Conservation (phyloP, 1,284 basidiomycete genomes). For the Tilletia horrida region DNA sequence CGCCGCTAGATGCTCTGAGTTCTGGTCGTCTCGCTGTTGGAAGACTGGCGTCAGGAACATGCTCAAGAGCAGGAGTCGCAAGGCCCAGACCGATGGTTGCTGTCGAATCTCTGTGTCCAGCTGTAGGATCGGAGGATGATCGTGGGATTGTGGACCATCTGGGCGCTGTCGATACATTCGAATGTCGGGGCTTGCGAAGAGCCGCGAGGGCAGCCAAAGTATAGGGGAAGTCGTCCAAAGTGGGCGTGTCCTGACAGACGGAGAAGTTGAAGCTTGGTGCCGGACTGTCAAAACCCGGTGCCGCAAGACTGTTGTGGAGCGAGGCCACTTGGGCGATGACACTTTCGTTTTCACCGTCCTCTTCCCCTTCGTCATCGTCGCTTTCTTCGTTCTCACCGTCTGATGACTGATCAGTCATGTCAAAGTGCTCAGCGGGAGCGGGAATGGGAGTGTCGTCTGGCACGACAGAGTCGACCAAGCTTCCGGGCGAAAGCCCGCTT, state of each 20-base stretch:
- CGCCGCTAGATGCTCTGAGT: neutral
- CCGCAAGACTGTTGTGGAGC: too few species aligned
- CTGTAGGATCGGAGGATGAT: too few species aligned
- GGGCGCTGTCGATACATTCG: neutral
- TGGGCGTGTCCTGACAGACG: neutral
- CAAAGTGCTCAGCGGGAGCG: neutral
- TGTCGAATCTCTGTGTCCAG: neutral
- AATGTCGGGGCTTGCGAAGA: neutral
- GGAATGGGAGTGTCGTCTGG: neutral
- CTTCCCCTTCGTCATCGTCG: neutral
- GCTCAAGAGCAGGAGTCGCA: neutral
- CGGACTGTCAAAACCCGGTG: neutral
- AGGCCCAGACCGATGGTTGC: neutral
- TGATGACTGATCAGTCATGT: neutral
- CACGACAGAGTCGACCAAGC: neutral
- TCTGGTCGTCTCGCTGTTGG: neutral
- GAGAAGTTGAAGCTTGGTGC: slow-evolving; percentile 15
- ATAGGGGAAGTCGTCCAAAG: slow-evolving; percentile 14
- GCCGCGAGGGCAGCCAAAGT: neutral
- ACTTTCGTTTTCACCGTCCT: neutral
- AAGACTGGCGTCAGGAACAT: neutral
- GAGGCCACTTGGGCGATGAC: too few species aligned
- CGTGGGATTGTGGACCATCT: too few species aligned
- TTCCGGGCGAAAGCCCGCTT: slow-evolving; percentile 8
- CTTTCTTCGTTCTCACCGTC: neutral